Base-by-base conservation (phyloP, 495 filamentous ascomycete species). In the Penicilliopsis zonata region DNA sequence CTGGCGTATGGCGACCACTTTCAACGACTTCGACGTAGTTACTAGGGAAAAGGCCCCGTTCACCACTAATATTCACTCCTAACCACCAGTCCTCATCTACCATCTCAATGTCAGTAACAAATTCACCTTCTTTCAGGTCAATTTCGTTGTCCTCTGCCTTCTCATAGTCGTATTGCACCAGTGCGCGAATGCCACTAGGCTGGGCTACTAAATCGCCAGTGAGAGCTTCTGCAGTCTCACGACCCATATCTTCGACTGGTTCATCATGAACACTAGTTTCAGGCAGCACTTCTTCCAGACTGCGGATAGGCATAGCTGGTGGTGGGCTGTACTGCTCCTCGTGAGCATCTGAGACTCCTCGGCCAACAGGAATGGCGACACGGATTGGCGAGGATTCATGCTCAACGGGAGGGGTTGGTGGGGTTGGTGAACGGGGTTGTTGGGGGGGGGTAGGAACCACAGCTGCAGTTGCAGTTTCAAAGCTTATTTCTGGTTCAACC, bases 61-160 rank as follows among this genome's bases (percentile, higher is more conserved):
- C 82, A 35, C 90, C 92, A 30, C 56, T 63, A 4, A 59, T 47
- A 52, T 95, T 96, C 35, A 76, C 76, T 8, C 90, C 90, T 69
- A 90, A 77, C 90, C 90, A 99, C 90, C 90, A 99, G 50, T 96
- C 88, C 28, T 70, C 60, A 40, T 98, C 92, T 2, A 98, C 86
- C 85, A 93, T 92, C 28, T 99, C 86, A 47, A 99, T 93, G 40
- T 94, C 76, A n/a, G 77, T 87, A 21, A 99, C 78, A 43, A 77
- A 74, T 35, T 94, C 85, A 12, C 86, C 86, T 55, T 99, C 90
- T n/a, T 65, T 66, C 3, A 99, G 66, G 35, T 93, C 83, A 26
- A 96, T 64, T 52, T 99, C 90, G 49, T 99, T 99, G 35, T 93
- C 85, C 55, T 99, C 90, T 2, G 83, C 86, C 32, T 87, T 94